Evolutionary conservation across 2,329 filamentous ascomycete species (phyloP).

Genomic region (Penicillium sclerotigenum): DNA sequence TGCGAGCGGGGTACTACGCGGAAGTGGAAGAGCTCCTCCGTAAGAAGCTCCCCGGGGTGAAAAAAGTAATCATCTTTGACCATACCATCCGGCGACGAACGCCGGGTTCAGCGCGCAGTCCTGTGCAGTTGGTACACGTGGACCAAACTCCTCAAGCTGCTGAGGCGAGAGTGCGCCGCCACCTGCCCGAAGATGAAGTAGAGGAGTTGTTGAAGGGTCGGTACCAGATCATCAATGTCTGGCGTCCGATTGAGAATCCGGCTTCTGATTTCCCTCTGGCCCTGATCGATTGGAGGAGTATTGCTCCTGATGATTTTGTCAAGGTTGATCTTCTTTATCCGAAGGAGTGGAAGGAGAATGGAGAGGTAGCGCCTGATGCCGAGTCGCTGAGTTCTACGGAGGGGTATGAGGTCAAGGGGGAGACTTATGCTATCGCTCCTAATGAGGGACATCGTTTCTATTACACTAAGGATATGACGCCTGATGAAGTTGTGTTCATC

Average conservation of each 20-base stretch:
- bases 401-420: slow-evolving; percentile 61
- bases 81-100: slow-evolving; percentile 63
- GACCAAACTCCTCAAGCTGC: slow-evolving; percentile 67
- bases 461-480: slow-evolving; percentile 66
- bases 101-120: slow-evolving; percentile 57
- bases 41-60: slow-evolving; percentile 53
- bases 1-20: slow-evolving; percentile 58
- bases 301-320: slow-evolving; percentile 57
- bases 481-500: slow-evolving; percentile 53
- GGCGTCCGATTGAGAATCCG: slow-evolving; percentile 63
- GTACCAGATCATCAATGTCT: slow-evolving; percentile 68
- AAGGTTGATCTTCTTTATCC: slow-evolving; percentile 64
- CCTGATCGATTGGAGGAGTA: slow-evolving; percentile 63
- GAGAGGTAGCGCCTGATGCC: slow-evolving; percentile 55
- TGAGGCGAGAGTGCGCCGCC: slow-evolving; percentile 59
- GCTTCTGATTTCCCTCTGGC: slow-evolving; percentile 66
- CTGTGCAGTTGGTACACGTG: slow-evolving; percentile 68
- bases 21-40: slow-evolving; percentile 60
- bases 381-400: slow-evolving; percentile 48
- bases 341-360: slow-evolving; percentile 55
- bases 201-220: slow-evolving; percentile 57
- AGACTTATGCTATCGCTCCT: slow-evolving; percentile 60
- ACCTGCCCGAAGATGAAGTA: slow-evolving; percentile 55
- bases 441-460: slow-evolving; percentile 60
- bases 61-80: slow-evolving; percentile 67